Evolutionary conservation across 176 grass and related monocot genomes (phyloP), one percentile per base, ranked within the genome.

Genomic region (Eragrostis curvula): DNA sequence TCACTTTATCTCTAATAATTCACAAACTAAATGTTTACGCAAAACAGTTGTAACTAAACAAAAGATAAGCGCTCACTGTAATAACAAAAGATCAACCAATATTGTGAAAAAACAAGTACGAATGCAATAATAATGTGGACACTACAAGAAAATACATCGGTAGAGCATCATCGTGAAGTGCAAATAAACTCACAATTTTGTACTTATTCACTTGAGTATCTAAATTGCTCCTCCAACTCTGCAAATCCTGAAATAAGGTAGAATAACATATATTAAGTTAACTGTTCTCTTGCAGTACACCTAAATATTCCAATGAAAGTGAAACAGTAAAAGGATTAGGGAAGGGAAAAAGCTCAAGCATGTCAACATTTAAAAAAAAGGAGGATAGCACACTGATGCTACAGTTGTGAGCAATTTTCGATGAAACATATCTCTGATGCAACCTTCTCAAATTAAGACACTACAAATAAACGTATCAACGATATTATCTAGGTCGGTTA

Each of bases 171-270:
- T 65, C 72, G 0, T 75, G 17, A 79, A 65, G 47, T n/a, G 13
- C 12, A 7, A 18, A 74, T 3, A 68, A 87, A 93, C 89, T 87
- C 68, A 99, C 93, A 81, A 81, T 86, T 92, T 93, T 95, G 83
- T 99, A 99, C 70, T 92, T 99, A 36, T 84, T 90, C 68, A 99
- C 96, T 84, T 99, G 91, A 18, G 93, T 96, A 52, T 96, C 93
- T 71, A 99, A 81, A 88, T 88, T 96, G 51, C 25, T 78, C 75
- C 93, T 99, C 96, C 96, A 99, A 70, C 44, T 96, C 68, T 90
- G 90, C 74, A 99, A 88, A 91, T 99, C 93, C 96, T 99, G 75
- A 36, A 79, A 87, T 53, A 79, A 21, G 3, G 15, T 12, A 57
- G 14, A 23, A 57, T 3, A 16, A 29, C 7, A 53, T 12, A 53